phyloP scores from a whole-genome alignment of 257 asterid genomes.

The Buddleja alternifolia region DNA sequence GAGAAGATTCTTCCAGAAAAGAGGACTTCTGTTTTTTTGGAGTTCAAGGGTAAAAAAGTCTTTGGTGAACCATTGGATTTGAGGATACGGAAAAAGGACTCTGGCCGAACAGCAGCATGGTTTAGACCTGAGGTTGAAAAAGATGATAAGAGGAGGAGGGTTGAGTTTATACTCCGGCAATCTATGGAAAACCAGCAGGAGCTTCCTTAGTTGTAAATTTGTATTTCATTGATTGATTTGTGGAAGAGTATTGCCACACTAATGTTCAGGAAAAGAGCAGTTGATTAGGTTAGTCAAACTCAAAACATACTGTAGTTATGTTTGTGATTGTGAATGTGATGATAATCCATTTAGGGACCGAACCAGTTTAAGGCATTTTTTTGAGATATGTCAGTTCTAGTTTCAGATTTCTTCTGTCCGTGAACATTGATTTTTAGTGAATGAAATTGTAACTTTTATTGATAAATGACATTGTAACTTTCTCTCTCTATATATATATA shows the following conservation, averaged over 20 bases:
- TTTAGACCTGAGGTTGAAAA: slow-evolving; percentile 80
- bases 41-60: slow-evolving; percentile 69
- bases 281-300: slow-evolving; percentile 69
- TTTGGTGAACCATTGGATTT: slow-evolving; percentile 87
- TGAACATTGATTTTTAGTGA: slow-evolving; percentile 36
- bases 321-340: slow-evolving; percentile 63
- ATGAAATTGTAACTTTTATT: slow-evolving; percentile 35
- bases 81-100: slow-evolving; percentile 68
- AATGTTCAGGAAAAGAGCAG: slow-evolving; percentile 45
- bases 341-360: slow-evolving; percentile 50
- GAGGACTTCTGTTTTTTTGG: slow-evolving; percentile 71
- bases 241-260: slow-evolving; percentile 30
- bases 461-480: slow-evolving; percentile 3
- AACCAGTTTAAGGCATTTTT: slow-evolving; percentile 56
- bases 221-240: slow-evolving; percentile 54
- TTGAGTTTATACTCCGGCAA: slow-evolving; percentile 75
- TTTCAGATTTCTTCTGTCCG: slow-evolving; percentile 35
- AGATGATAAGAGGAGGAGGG: slow-evolving; percentile 92
- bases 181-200: slow-evolving; percentile 79
- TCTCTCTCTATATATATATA: too few relatives aligned
- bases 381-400: slow-evolving; percentile 52
- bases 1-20: slow-evolving; percentile 55
- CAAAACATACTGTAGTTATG: slow-evolving; percentile 53
- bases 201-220: slow-evolving; percentile 84
- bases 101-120: slow-evolving; percentile 56